Conservation (phyloP, 305 asterid genomes). For the Solanum chacoense region DNA sequence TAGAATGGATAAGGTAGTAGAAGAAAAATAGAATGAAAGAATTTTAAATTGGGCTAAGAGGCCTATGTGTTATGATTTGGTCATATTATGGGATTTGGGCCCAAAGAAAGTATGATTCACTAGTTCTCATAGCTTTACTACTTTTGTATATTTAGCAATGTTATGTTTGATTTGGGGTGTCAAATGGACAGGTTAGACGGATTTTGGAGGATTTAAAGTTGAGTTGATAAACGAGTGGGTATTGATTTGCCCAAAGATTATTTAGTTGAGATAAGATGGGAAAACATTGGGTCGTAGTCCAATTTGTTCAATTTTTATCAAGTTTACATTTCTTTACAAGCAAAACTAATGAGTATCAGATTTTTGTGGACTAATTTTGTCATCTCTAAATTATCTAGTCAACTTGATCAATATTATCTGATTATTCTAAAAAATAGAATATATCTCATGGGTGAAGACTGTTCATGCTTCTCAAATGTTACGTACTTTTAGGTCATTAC, state of each 20-base stretch:
- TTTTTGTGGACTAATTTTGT: background rate
- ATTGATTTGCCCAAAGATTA: background rate
- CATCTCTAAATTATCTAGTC: background rate
- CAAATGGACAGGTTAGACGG: rapidly evolving
- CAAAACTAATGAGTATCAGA: background rate
- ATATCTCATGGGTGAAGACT: background rate
- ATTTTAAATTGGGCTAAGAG: background rate
- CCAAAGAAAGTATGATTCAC: background rate
- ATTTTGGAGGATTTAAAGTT: background rate
- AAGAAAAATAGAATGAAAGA: background rate
- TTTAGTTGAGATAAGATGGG: background rate
- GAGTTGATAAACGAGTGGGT: background rate
- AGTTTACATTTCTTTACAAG: rapidly evolving
- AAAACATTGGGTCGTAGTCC: background rate
- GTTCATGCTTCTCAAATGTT: background rate
- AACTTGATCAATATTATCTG: background rate
- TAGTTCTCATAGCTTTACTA: background rate
- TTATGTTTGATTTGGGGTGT: background rate
- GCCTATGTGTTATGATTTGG: background rate
- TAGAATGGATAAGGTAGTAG: constrained; percentile 9
- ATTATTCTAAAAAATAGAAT: background rate
- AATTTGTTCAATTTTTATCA: background rate
- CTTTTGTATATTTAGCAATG: background rate
- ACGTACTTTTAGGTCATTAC: background rate
- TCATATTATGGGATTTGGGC: background rate